phyloP scores from a whole-genome alignment of 306 rosid genomes.

The Pachyrhizus erosus region DNA sequence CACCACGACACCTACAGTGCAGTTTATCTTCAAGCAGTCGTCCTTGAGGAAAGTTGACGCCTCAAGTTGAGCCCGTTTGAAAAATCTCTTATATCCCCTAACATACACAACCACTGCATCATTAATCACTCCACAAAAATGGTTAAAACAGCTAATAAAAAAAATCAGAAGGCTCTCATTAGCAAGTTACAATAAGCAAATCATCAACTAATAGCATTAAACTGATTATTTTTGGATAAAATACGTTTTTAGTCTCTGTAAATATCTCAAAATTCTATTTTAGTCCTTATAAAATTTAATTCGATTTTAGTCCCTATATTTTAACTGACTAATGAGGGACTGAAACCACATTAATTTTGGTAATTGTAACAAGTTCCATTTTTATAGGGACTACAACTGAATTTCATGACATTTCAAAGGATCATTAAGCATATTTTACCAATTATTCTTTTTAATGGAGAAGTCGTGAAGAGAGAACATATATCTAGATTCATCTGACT shows the following conservation, averaged over 20 bases:
- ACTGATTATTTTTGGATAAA: not conserved
- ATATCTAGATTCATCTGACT: not conserved
- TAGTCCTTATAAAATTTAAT: not conserved
- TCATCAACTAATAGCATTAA: no score
- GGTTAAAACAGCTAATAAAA: no score
- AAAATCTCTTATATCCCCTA: conserved; percentile 97
- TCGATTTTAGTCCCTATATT: not conserved
- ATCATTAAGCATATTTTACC: not conserved
- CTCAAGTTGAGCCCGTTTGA: conserved; percentile 85
- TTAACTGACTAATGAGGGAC: not conserved
- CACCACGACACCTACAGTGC: conserved; percentile 97
- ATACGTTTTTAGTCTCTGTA: not conserved
- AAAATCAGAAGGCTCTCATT: no score
- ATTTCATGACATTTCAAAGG: not conserved
- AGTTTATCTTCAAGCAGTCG: conserved; percentile 95
- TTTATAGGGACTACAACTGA: not conserved
- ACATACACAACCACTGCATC: conserved; percentile 25
- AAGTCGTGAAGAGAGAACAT: not conserved
- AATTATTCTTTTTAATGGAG: not conserved
- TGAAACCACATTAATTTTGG: not conserved
- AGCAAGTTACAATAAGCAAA: no score
- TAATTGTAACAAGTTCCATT: not conserved
- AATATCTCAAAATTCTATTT: not conserved
- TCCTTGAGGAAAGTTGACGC: conserved; percentile 83
- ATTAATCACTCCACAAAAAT: not conserved